Evolutionary conservation across 345 rosid genomes (phyloP), one percentile per base, ranked within the genome.

Genomic region (Eucalyptus fibrosa): DNA sequence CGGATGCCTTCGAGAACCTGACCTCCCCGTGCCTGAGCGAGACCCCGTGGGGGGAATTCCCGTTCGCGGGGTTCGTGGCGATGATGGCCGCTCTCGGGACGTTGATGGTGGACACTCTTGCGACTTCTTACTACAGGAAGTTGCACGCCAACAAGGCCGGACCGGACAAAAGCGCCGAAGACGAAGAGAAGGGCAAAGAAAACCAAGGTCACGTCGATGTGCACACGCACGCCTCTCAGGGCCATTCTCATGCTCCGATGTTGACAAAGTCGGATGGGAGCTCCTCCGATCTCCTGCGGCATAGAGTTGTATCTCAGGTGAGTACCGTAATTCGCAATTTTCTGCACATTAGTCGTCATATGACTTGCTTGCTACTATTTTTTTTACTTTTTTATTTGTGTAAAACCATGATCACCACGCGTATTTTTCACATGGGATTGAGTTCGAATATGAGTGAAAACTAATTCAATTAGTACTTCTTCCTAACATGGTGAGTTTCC

Each of bases 21-120:
- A 89, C 92, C 3, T 97, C 98, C 0, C 44, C 53, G 24, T 96
- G 98, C 90, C 91, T 97, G 90, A 26, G 88, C 4, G 94, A 95
- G 5, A 91, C 92, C 9, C 98, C 97, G 3, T 96, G 99, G 98
- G 96, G 94, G 86, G 95, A 96, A 59, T 96, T 96, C 89, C 97
- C 99, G 4, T 96, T 97, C 56, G 90, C 96, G 5, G 97, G 97
- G 7, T 97, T 97, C 90, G 95, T 94, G 9, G 96, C 98, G 30
- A 97, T 97, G 99, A 55, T 96, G 88, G 94, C 98, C 7, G 96
- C 92, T 59, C 82, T 97, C 19, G 56, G 90, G n/a, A 96, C 97
- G 37, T 89, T 97, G 42, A 92, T 91, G 92, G 93, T 96, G 17
- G 99, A 96, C 60, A 93, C 97, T 24, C 17, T 94, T 87, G 96